phyloP scores from a whole-genome alignment of 2,329 filamentous ascomycete species.

The Trichoderma asperellum region DNA sequence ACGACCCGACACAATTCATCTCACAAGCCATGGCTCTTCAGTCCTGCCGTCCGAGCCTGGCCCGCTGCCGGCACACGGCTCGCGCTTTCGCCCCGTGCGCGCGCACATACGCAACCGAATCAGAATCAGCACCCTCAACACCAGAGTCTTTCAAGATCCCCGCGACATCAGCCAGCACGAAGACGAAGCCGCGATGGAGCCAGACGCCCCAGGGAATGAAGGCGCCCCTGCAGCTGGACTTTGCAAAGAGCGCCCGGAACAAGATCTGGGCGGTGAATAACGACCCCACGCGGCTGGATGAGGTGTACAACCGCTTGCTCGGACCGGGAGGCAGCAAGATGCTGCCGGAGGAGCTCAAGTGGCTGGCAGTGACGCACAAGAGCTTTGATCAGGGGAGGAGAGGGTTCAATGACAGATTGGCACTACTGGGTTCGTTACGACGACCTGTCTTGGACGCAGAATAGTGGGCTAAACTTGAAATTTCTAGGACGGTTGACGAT shows the following conservation, averaged over 20 bases:
- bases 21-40: conserved; percentile 41
- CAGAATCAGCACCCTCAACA: conserved; percentile 33
- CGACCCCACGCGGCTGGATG: conserved; percentile 73
- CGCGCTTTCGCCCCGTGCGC: conserved; percentile 35
- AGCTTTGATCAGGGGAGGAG: conserved; percentile 94
- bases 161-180: conserved; percentile 23
- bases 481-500: conserved; percentile 43
- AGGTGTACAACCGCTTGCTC: conserved; percentile 76
- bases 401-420: conserved; percentile 91
- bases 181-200: conserved; percentile 64
- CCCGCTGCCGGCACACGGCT: conserved; percentile 35
- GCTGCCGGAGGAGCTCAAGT: conserved; percentile 90
- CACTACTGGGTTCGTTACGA: conserved; percentile 72
- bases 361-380: conserved; percentile 96
- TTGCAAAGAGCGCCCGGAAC: conserved; percentile 56
- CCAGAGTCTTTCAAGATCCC: conserved; percentile 37
- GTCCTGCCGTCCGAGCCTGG: conserved; percentile 40
- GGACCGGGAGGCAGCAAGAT: conserved; percentile 72
- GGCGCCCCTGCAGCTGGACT: conserved; percentile 67
- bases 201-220: conserved; percentile 72
- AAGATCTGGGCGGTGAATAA: conserved; percentile 72
- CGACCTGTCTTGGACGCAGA: neutral
- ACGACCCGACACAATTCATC: conserved; percentile 26
- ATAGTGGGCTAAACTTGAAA: conserved; percentile 27
- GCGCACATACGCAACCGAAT: conserved; percentile 39